Evolutionary conservation across 179 eudicot species (phyloP), one percentile per base, ranked within the genome.

Genomic region (Monotropa hypopitys): DNA sequence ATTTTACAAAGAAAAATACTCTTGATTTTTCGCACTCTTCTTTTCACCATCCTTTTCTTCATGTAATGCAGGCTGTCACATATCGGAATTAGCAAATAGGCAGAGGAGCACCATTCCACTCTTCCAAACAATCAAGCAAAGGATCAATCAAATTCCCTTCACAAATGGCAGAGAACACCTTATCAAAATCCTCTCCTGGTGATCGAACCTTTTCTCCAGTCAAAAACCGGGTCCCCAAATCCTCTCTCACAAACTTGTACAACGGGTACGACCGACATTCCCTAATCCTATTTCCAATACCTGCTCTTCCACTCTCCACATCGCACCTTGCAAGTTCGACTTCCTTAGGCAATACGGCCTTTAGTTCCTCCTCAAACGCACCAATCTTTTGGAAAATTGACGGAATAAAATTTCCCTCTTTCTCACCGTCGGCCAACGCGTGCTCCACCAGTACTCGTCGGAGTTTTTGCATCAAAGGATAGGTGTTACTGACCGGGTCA

Each of bases 131-230:
- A 10, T 66, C 43, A 49, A 59, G 28, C 57, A 54, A 67, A 4
- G 73, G 42, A 67, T 33, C n/a, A n/a, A 54, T 72, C 73, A 54
- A 65, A 74, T 43, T 61, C 26, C 75, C 74, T 35, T 71, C 47
- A 50, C 74, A 71, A 7, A 78, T 59, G 38, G 81, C 77, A 0
- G 56, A 21, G 57, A 61, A 70, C 40, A 78, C 80, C 66, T 78
- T 78, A 2, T 78, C 80, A 15, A 78, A 65, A 35, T 78, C 77
- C 72, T 72, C 76, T 12, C 81, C 81, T 33, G 81, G 81, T 7
- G 74, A 47, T 20, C 51, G 49, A 33, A 40, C 54, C 62, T 45
- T 78, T 23, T 61, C 81, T 26, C 81, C 81, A 2, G 65, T 78
- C 53, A 78, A 30, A 16, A 71, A 12, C 18, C 12, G 49, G 13